Conservation (phyloP, 371 early-diverging fungal species). For the Syncephalastrum monosporum region DNA sequence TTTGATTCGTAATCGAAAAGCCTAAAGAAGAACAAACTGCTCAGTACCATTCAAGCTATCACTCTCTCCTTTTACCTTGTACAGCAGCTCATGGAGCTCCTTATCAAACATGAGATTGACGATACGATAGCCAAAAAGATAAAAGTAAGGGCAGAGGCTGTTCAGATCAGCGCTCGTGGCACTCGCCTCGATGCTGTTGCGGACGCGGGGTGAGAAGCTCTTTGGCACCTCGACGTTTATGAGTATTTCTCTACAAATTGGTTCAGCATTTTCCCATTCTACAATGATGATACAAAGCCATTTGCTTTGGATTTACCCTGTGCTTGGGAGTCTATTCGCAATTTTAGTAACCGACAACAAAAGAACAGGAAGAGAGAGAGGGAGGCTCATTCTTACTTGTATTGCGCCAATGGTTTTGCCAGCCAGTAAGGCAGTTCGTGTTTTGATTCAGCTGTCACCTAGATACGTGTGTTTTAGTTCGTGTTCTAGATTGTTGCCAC, state of each 20-base stretch:
- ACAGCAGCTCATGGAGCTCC: constrained; percentile 24
- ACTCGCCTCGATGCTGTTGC: constrained; percentile 41
- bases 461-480: neutral
- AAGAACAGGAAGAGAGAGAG: neutral
- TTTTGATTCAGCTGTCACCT: constrained; percentile 23
- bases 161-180: constrained; percentile 39
- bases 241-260: no score
- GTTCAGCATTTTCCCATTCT: no score
- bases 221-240: no score
- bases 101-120: constrained; percentile 32
- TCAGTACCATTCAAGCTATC: neutral
- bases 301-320: constrained; percentile 10
- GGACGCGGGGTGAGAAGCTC: constrained; percentile 20
- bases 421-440: constrained; percentile 50
- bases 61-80: constrained; percentile 21
- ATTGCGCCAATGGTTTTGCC: constrained; percentile 39
- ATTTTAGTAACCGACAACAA: no score
- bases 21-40: constrained; percentile 12
- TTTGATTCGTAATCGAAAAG: constrained; percentile 33
- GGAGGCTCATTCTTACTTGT: constrained; percentile 21
- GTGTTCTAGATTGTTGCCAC: neutral
- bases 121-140: constrained; percentile 40
- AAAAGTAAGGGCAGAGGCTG: constrained; percentile 41
- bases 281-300: neutral
- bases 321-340: constrained; percentile 9